These are phyloP conservation scores for Seminavis robusta DNA, from an alignment of 108 stramenopile genomes.

Conservation along the genomic window DNA sequence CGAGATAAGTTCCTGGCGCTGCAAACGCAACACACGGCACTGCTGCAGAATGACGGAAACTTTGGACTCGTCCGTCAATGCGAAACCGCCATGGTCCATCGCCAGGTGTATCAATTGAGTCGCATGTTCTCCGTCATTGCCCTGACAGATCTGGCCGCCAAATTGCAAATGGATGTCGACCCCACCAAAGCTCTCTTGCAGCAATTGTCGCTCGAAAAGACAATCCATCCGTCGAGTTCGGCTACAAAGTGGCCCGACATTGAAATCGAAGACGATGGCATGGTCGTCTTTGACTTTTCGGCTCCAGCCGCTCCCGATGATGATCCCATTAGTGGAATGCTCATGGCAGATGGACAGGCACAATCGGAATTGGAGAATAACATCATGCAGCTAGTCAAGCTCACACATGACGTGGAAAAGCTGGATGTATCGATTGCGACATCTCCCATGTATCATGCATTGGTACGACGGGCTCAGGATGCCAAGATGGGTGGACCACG, in stretches of 20 bases:
- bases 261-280: constrained; percentile 6
- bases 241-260: constrained; percentile 4
- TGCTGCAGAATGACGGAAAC: constrained; percentile 24
- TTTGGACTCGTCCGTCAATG: constrained; percentile 22
- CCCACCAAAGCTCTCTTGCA: background rate
- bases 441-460: constrained; percentile 35
- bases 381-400: constrained; percentile 33
- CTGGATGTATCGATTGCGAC: constrained; percentile 53
- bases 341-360: no score
- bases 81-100: constrained; percentile 11
- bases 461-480: constrained; percentile 18
- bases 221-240: background rate
- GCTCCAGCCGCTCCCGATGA: background rate
- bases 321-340: no score
- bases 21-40: background rate
- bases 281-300: constrained; percentile 13
- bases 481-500: constrained; percentile 11
- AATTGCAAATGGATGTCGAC: constrained; percentile 11
- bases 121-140: constrained; percentile 29
- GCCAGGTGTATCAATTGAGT: constrained; percentile 23
- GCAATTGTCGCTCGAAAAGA: background rate
- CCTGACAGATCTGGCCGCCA: constrained; percentile 11
- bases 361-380: constrained; percentile 14
- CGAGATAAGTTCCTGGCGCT: background rate
- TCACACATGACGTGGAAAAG: constrained; percentile 42